Percentiles rank a stretch among this genome's conserved stretches.
Conservation (phyloP, 2,329 filamentous ascomycete genomes). For the Talaromyces verruculosus region DNA sequence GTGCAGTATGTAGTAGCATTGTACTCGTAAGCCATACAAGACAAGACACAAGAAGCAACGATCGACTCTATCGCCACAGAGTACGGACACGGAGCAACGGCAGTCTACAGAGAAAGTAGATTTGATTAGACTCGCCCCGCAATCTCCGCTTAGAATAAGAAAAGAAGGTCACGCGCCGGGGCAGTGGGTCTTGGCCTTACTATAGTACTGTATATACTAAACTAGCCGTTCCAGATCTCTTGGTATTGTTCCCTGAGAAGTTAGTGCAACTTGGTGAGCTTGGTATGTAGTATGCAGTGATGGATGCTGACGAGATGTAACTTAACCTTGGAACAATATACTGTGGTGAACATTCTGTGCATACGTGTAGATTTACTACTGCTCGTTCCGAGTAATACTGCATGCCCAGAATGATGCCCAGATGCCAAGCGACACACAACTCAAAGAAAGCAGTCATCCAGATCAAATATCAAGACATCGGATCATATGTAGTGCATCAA, state of each 20-base stretch:
- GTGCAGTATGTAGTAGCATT: not conserved
- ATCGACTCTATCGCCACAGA: not conserved
- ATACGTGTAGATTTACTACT: not conserved
- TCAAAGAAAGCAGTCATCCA: not conserved
- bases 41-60: not conserved
- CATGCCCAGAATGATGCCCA: not conserved
- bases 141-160: slow-evolving; percentile 6
- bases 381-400: not conserved
- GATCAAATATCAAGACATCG: not conserved
- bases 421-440: not conserved
- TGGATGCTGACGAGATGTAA: no score
- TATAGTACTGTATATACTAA: no score
- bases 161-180: slow-evolving; percentile 14
- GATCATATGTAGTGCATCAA: not conserved
- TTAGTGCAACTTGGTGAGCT: no score
- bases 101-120: not conserved
- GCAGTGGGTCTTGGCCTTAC: not conserved
- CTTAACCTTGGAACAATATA: no score
- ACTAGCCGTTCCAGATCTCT: not conserved
- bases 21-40: not conserved
- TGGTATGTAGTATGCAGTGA: no score
- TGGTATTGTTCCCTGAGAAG: no score
- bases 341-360: not conserved
- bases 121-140: slow-evolving; percentile 9
- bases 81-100: not conserved